Percentiles rank a stretch among this genome's conserved stretches.
phyloP scores from a whole-genome alignment of 2,329 filamentous ascomycete genomes.

The Cercospora beticola region DNA sequence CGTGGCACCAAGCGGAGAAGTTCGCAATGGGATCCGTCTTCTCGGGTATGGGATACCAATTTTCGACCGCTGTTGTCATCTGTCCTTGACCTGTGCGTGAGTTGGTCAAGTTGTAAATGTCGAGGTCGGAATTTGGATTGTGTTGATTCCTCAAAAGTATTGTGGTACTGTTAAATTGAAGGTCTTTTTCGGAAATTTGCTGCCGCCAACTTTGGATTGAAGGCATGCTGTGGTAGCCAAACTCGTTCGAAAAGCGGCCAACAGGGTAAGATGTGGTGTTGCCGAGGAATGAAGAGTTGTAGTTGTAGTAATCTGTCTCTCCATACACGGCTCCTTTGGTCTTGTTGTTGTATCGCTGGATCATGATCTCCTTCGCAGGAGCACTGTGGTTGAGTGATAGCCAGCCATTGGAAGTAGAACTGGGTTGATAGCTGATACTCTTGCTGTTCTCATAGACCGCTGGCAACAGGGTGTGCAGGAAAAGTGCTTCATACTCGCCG shows the following conservation, averaged over 20 bases:
- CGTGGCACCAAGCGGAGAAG: slow-evolving; percentile 61
- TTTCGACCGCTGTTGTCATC: slow-evolving; percentile 58
- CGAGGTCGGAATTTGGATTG: slow-evolving; percentile 52
- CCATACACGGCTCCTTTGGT: slow-evolving; percentile 57
- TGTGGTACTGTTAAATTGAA: slow-evolving; percentile 58
- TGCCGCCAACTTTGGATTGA: slow-evolving; percentile 59
- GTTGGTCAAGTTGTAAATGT: slow-evolving; percentile 49
- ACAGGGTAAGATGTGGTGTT: slow-evolving; percentile 57
- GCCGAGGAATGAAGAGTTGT: slow-evolving; percentile 54
- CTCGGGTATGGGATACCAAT: slow-evolving; percentile 58
- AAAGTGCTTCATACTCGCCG: slow-evolving; percentile 59
- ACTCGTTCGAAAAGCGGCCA: slow-evolving; percentile 63
- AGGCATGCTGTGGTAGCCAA: slow-evolving; percentile 64
- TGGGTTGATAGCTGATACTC: slow-evolving; percentile 62
- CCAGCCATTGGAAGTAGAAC: slow-evolving; percentile 61
- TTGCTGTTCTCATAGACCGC: slow-evolving; percentile 58
- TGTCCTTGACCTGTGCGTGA: slow-evolving; percentile 52
- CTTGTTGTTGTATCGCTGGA: slow-evolving; percentile 57
- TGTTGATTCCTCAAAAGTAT: slow-evolving; percentile 61
- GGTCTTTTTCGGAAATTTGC: slow-evolving; percentile 51
- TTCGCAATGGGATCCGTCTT: slow-evolving; percentile 56
- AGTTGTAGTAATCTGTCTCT: slow-evolving; percentile 59
- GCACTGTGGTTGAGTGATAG: slow-evolving; percentile 54
- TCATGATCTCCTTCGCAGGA: slow-evolving; percentile 49
- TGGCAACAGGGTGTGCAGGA: slow-evolving; percentile 56